Base-by-base conservation (phyloP, 306 rosid species). In the Senna tora region DNA sequence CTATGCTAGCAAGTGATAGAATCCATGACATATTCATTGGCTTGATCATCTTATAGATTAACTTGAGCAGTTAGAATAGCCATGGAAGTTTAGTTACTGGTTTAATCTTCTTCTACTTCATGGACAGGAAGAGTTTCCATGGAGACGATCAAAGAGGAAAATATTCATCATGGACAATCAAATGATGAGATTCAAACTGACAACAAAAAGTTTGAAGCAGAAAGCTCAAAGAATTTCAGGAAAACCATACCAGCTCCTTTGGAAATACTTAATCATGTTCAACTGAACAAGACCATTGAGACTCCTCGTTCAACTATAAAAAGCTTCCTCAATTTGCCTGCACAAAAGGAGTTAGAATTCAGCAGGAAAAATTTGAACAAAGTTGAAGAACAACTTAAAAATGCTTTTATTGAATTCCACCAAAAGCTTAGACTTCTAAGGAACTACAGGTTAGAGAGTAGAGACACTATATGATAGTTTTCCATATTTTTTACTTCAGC, bases 351-450 rank as follows among this genome's bases (percentile, higher is more conserved):
- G 64, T 67, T 86, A 15, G 73, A 81, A 43, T 90, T 84, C 85
- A 84, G 59, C 64, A 77, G 77, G 74, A 62, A 73, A 21, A 88
- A 84, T 60, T 78, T 88, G n/a, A 84, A 32, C 20, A 84, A 80
- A 71, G 87, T 86, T 34, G 91, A 88, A 69, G 71, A 79, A 14
- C 13, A 59, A 72, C 90, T 90, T 25, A 77, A 56, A 36, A n/a
- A 13, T 20, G 91, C 90, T 41, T 86, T 90, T 54, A 41, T 79
- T 43, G 90, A 82, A 25, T 88, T 88, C 73, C 84, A 86, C 70
- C 84, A 81, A 64, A 90, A 90, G 79, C 96, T 90, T 72, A 55
- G 82, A 42, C 91, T 90, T 36, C 88, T 90, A 0, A 87, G 79
- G 84, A 84, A 82, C 87, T 90, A 77, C 62, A 75, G 81, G 92